Evolutionary conservation across 306 rosid genomes (phyloP).

Genomic region (Dalbergia oliveri): DNA sequence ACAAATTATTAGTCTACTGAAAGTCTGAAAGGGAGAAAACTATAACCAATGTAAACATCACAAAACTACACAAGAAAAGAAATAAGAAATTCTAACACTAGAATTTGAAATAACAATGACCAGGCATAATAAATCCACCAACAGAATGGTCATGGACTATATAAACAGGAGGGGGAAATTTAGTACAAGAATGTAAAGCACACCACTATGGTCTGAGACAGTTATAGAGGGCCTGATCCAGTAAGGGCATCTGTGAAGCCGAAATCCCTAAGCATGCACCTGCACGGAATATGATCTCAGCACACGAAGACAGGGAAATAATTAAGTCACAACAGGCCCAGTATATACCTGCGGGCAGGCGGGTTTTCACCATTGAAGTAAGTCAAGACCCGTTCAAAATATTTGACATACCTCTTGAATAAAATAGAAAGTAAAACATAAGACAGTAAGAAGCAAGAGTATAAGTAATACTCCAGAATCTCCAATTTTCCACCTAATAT

Average conservation of each 20-base stretch:
- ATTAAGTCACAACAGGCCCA: constrained; percentile 17
- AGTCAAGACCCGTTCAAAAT: constrained; percentile 87
- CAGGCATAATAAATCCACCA: constrained; percentile 2
- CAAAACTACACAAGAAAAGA: constrained; percentile 21
- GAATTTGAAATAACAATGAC: background rate
- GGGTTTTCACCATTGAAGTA: constrained; percentile 94
- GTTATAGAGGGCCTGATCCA: constrained; percentile 98
- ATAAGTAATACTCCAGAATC: constrained; percentile 32
- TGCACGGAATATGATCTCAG: constrained; percentile 52
- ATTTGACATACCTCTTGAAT: constrained; percentile 91
- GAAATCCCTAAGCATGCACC: constrained; percentile 98
- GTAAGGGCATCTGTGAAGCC: constrained; percentile 97
- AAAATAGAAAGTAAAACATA: constrained; percentile 34
- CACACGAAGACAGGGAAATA: constrained; percentile 33
- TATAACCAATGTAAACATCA: constrained; percentile 1
- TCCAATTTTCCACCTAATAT: constrained; percentile 31
- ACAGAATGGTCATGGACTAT: constrained; percentile 11
- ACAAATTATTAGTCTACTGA: constrained; percentile 21
- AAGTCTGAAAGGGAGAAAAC: background rate
- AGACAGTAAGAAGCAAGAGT: constrained; percentile 22
- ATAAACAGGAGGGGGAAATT: constrained; percentile 23
- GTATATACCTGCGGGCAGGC: constrained; percentile 84
- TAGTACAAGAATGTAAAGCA: constrained; percentile 49
- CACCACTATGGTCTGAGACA: constrained; percentile 90
- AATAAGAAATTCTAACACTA: background rate